Evolutionary conservation across 768 basidiomycete genomes (phyloP).

Genomic region (Amanita subjunquillea): DNA sequence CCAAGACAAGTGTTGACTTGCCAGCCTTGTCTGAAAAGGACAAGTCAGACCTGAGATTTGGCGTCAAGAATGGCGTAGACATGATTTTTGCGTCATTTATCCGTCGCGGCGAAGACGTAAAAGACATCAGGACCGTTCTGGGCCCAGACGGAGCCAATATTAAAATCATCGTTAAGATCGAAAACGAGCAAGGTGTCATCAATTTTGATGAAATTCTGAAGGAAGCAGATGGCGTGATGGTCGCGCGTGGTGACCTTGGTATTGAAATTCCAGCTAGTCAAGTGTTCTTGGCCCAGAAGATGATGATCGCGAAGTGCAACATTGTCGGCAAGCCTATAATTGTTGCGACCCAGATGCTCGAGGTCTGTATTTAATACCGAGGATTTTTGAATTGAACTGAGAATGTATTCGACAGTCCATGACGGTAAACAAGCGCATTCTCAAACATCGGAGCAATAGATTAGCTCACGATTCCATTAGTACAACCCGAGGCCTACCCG

Average conservation of each 20-base stretch:
- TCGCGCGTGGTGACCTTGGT: conserved; percentile 97
- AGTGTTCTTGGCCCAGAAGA: conserved; percentile 99
- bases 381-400: background rate
- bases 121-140: conserved; percentile 85
- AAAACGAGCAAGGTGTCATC: conserved; percentile 97
- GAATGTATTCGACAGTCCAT: conserved; percentile 52
- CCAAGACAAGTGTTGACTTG: conserved; percentile 95
- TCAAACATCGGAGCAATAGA: background rate
- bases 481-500: conserved; percentile 98
- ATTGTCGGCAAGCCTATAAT: conserved; percentile 97
- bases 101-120: conserved; percentile 89
- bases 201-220: conserved; percentile 98
- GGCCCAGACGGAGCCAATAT: conserved; percentile 92
- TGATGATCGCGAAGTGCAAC: conserved; percentile 99
- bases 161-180: conserved; percentile 99
- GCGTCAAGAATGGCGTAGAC: conserved; percentile 96
- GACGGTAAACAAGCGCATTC: conserved; percentile 49
- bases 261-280: conserved; percentile 99
- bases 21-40: conserved; percentile 98
- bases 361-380: conserved; percentile 35
- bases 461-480: conserved; percentile 25
- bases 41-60: conserved; percentile 89
- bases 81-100: conserved; percentile 99
- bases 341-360: conserved; percentile 99
- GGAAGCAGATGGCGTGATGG: conserved; percentile 98